Conservation (phyloP, 1,284 basidiomycete genomes). For the Malassezia globosa region DNA sequence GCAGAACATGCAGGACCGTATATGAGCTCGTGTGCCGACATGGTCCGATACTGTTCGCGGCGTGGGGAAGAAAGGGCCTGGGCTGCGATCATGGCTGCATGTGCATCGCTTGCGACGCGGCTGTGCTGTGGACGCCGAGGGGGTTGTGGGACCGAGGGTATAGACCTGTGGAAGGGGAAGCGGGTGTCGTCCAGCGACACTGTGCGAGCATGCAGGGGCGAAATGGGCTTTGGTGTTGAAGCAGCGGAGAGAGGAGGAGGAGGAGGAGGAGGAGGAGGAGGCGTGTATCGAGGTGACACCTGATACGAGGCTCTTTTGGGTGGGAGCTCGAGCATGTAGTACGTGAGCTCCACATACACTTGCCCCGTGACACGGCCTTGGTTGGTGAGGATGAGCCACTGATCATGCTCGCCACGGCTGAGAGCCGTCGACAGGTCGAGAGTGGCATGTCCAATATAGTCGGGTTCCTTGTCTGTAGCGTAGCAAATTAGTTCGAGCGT, state of each 20-base stretch:
- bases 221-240: not conserved
- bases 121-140: too few relatives aligned
- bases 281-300: too few relatives aligned
- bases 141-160: too few relatives aligned
- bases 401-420: constrained; percentile 90
- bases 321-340: constrained; percentile 32
- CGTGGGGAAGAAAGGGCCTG: not conserved
- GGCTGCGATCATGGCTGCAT: not conserved
- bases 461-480: constrained; percentile 86
- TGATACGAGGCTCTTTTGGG: too few relatives aligned
- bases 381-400: constrained; percentile 64
- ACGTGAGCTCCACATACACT: constrained; percentile 45
- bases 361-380: constrained; percentile 43
- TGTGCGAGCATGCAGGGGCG: not conserved
- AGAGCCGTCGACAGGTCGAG: constrained; percentile 81
- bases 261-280: not conserved
- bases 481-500: constrained; percentile 74
- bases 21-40: not conserved
- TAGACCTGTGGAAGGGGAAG: too few relatives aligned
- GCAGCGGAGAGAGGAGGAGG: not conserved
- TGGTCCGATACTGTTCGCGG: not conserved
- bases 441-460: constrained; percentile 79
- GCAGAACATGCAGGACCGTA: too few relatives aligned
- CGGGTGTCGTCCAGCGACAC: too few relatives aligned
- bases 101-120: not conserved